Base-by-base conservation (phyloP, 2,329 filamentous ascomycete species). In the Oidium heveae region DNA sequence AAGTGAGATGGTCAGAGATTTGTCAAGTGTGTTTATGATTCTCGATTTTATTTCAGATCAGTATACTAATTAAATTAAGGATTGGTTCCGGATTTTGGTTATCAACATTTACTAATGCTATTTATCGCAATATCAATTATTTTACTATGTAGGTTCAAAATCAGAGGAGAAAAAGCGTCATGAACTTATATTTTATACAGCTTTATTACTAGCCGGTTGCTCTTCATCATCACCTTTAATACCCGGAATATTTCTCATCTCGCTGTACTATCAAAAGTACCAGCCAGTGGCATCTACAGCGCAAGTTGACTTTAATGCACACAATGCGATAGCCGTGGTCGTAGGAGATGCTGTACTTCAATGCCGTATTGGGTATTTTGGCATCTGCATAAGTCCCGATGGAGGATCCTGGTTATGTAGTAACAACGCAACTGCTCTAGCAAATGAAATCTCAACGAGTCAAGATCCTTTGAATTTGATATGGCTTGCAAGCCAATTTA, bases 391-490 rank as follows among this genome's bases (percentile, higher is more conserved):
- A 67, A 91, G 87, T 69, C 81, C 86, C 1, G 86, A 94, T 66
- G 84, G 84, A 57, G 89, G 89, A 60, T 80, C 82, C 22, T 98
- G 86, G 77, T 77, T 96, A 56, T 98, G 91, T 75, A 91, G 85
- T 67, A 93, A 94, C 74, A 98, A 98, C 68, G 91, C 91, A 20
- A 95, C 89, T 2, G 81, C 87, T 2, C 75, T 98, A 51, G 89
- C 91, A 39, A 84, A 91, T 67, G 82, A 94, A 69, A 77, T 96
- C 46, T 82, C 77, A 20, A 79, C 94, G 44, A 87, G 95, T 64
- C 85, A 95, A 68, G 91, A 98, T 70, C 91, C 91, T 41, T 73
- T 98, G 64, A 98, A 98, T 68, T 72, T 98, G 63, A 88, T 98
- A 63, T 98, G 89, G 91, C 78, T 98, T 55, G 89, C 91, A 24